phyloP scores from a whole-genome alignment of 2,329 filamentous ascomycete species.

The Coniosporium tulheliwenetii region DNA sequence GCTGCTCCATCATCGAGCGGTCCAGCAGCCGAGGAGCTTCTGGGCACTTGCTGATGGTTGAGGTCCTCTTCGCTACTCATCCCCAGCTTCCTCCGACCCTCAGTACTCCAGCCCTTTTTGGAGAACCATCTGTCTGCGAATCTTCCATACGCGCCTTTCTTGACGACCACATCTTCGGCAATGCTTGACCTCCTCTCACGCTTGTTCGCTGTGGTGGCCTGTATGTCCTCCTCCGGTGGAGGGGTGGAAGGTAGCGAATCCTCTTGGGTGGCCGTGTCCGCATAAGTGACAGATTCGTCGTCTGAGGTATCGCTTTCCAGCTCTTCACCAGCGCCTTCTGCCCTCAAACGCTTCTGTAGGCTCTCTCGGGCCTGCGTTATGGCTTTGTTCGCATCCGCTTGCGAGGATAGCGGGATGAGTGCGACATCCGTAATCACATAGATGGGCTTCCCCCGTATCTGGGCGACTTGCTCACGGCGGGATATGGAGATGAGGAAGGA shows the following conservation, averaged over 20 bases:
- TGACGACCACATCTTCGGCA: slow-evolving; percentile 75
- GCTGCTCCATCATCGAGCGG: not conserved
- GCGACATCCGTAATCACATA: slow-evolving; percentile 83
- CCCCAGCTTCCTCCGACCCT: slow-evolving; percentile 54
- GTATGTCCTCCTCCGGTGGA: slow-evolving; percentile 14
- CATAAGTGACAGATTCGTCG: slow-evolving; percentile 9
- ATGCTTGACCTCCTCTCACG: slow-evolving; percentile 43
- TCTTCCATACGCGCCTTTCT: slow-evolving; percentile 68
- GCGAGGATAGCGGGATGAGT: slow-evolving; percentile 73
- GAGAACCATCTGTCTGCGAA: slow-evolving; percentile 92
- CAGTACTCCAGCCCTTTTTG: slow-evolving; percentile 61
- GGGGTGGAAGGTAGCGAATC: slow-evolving; percentile 12
- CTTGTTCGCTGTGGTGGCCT: slow-evolving; percentile 12
- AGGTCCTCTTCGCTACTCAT: slow-evolving; percentile 39
- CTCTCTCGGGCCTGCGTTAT: slow-evolving; percentile 46
- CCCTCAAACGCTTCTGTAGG: slow-evolving; percentile 20
- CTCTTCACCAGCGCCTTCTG: slow-evolving; percentile 9
- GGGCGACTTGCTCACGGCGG: slow-evolving; percentile 73
- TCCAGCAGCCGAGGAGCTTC: slow-evolving; percentile 3
- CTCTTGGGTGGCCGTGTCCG: slow-evolving; percentile 4
- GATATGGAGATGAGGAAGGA: slow-evolving; percentile 82
- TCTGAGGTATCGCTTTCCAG: slow-evolving; percentile 13
- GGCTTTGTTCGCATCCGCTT: slow-evolving; percentile 55
- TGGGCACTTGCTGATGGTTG: slow-evolving; percentile 16
- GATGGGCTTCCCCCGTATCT: slow-evolving; percentile 65